Conservation (phyloP, 352 stramenopile species). For the Phytophthora sp. region DNA sequence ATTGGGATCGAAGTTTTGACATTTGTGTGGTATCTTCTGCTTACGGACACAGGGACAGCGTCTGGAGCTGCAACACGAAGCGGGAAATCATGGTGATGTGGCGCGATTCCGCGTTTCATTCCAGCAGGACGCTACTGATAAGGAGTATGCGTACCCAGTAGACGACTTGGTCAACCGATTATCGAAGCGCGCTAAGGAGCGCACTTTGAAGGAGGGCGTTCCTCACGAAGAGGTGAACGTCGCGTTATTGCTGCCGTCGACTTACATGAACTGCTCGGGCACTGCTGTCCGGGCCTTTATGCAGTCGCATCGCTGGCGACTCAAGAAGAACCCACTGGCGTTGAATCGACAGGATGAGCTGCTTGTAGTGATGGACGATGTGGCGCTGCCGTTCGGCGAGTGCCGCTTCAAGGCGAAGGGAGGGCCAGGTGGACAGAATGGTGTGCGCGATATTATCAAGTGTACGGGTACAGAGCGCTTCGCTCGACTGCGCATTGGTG, state of each 20-base stretch:
- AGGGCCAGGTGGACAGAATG: conserved; percentile 81
- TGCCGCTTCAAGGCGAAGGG: conserved; percentile 86
- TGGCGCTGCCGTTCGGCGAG: conserved; percentile 80
- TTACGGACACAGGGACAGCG: conserved; percentile 41
- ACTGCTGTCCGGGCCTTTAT: conserved; percentile 81
- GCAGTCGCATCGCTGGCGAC: conserved; percentile 77
- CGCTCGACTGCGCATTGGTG: conserved; percentile 80
- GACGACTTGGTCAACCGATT: conserved; percentile 83
- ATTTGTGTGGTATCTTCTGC: not conserved
- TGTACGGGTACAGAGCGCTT: conserved; percentile 82
- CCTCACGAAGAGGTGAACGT: conserved; percentile 79
- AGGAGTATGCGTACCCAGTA: conserved; percentile 46
- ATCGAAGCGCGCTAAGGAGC: conserved; percentile 76
- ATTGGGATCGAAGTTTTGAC: not conserved
- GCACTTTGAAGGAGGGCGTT: conserved; percentile 76
- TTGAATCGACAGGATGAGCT: conserved; percentile 87
- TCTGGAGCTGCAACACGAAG: conserved; percentile 63
- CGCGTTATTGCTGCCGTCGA: conserved; percentile 73
- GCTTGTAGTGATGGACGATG: conserved; percentile 84
- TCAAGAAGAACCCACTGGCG: conserved; percentile 85
- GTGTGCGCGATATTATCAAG: conserved; percentile 87
- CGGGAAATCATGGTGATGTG: conserved; percentile 70
- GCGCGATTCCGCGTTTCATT: conserved; percentile 62
- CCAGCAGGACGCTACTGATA: conserved; percentile 55
- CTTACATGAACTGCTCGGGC: conserved; percentile 89